Evolutionary conservation across 805 yeast species (phyloP), one percentile per base, ranked within the genome.

Genomic region (Wickerhamiella dianesei): DNA sequence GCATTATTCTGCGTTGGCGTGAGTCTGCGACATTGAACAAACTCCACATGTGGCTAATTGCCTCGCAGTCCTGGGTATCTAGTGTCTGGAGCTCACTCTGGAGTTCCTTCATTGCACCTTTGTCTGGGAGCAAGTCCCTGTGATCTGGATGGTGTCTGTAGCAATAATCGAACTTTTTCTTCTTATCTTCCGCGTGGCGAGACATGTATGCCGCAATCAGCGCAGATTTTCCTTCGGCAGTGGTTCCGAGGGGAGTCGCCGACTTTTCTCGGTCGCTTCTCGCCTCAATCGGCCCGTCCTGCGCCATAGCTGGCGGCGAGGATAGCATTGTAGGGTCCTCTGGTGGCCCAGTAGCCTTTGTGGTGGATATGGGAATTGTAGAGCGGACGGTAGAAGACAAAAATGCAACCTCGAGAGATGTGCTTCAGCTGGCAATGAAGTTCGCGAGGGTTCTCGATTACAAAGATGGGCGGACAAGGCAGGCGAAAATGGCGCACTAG

Each of bases 61-160:
- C 84, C 53, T 79, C 79, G 55, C 80, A 82, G 59, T 85, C 95
- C n/a, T 71, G 61, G 4, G 88, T 52, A 6, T 57, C 61, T 37
- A 89, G 67, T 67, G 48, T 56, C 51, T 66, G 64, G 44, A 68
- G 55, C 40, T 60, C 58, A 16, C 57, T 51, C 59, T 84, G 94
- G 41, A 85, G 73, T 48, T 74, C 74, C 35, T 71, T 70, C 80
- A 83, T 74, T 42, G 79, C 77, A 40, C 84, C 73, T 47, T 85
- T 88, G 37, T 53, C 54, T 18, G 56, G 57, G 17, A 51, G 41
- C 39, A 48, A 36, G 41, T 47, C 48, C 9, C 50, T 21, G 37
- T 54, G 50, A 25, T 39, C 49, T 2, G 97, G 97, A 59, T 89
- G 85, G 64, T 89, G 98, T 45, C 97, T 70, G 63, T 89, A 89